Conservation (phyloP, 129 eudicot species). For the Gnaphalium uliginosum region DNA sequence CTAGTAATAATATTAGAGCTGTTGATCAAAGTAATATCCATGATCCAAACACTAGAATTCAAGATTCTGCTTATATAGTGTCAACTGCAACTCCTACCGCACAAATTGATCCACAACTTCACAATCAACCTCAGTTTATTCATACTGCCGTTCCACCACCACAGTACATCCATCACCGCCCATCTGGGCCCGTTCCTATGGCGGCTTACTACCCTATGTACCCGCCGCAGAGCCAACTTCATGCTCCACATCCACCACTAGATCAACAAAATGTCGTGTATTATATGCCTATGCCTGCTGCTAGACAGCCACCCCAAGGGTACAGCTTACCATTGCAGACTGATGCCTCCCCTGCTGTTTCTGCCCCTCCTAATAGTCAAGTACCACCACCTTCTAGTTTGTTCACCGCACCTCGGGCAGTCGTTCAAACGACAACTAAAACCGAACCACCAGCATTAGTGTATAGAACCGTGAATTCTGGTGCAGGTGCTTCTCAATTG, state of each 20-base stretch:
- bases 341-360: conserved; percentile 43
- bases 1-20: conserved; percentile 33
- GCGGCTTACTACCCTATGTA: conserved; percentile 62
- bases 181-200: conserved; percentile 55
- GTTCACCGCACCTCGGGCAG: conserved; percentile 37
- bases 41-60: conserved; percentile 39
- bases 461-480: conserved; percentile 52
- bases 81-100: conserved; percentile 19
- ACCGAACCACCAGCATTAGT: conserved; percentile 47
- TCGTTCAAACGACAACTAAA: conserved; percentile 45
- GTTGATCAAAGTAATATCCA: neutral
- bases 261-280: conserved; percentile 67
- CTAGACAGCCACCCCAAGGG: conserved; percentile 42
- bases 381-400: conserved; percentile 44
- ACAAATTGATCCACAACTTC: conserved; percentile 53
- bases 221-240: conserved; percentile 54
- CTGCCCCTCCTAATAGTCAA: conserved; percentile 42
- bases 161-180: conserved; percentile 57
- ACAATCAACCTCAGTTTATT: conserved; percentile 63
- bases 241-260: conserved; percentile 38
- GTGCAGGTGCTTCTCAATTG: conserved; percentile 37
- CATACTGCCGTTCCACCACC: conserved; percentile 49
- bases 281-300: conserved; percentile 58
- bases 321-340: conserved; percentile 52
- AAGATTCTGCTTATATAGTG: conserved; percentile 50